Evolutionary conservation across 2,329 filamentous ascomycete species (phyloP).

Genomic region (Pyrenophora seminiperda): DNA sequence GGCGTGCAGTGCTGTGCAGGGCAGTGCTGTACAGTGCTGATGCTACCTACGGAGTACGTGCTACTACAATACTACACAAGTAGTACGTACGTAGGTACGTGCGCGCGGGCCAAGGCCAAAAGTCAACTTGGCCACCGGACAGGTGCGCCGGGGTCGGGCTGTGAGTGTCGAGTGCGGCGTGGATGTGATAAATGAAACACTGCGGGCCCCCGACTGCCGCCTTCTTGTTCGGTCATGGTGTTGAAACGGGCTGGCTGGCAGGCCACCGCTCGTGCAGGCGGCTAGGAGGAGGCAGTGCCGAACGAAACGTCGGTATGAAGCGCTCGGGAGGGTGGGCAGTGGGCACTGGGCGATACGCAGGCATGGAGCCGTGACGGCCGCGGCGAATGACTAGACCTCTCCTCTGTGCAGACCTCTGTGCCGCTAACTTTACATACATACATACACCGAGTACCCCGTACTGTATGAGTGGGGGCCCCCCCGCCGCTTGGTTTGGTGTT

Average conservation of each 20-base stretch:
- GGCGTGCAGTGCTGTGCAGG: slow-evolving; percentile 8
- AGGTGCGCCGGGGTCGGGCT: not conserved
- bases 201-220: slow-evolving; percentile 26
- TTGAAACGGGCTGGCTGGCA: slow-evolving; percentile 15
- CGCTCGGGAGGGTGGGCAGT: slow-evolving; percentile 21
- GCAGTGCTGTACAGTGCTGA: slow-evolving; percentile 7
- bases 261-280: slow-evolving; percentile 21
- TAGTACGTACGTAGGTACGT: no score
- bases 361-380: slow-evolving; percentile 2
- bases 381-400: no score
- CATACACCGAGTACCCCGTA: no score
- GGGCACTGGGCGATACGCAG: slow-evolving; percentile 32
- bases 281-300: slow-evolving; percentile 36
- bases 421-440: no score
- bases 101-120: slow-evolving; percentile 3
- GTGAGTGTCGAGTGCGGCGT: slow-evolving; percentile 19
- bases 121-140: no score
- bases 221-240: slow-evolving; percentile 33
- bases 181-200: slow-evolving; percentile 31
- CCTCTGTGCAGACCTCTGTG: no score
- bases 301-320: slow-evolving; percentile 16
- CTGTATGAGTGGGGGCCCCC: no score
- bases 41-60: no score
- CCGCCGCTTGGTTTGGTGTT: no score
- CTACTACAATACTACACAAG: no score